phyloP scores from a whole-genome alignment of 2,329 filamentous ascomycete genomes.

The Cytospora schulzeri region DNA sequence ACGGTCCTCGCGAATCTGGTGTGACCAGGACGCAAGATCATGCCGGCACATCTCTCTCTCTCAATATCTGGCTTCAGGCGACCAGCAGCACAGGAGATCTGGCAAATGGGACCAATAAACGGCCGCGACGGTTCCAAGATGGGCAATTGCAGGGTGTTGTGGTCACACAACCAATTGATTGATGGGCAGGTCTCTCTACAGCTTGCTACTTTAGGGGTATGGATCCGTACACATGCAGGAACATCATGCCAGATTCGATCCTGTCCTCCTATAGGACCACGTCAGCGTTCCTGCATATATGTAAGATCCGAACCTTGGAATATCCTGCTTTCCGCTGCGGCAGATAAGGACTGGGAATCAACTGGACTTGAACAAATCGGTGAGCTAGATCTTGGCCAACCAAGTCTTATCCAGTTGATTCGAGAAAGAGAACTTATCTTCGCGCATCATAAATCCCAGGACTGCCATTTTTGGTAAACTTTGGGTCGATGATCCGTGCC shows the following conservation, averaged over 20 bases:
- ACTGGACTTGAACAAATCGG: too few relatives aligned
- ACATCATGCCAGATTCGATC: neutral
- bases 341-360: constrained; percentile 45
- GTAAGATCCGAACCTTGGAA: constrained; percentile 42
- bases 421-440: constrained; percentile 37
- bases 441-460: constrained; percentile 38
- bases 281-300: constrained; percentile 43
- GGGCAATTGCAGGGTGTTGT: neutral
- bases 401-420: constrained; percentile 33
- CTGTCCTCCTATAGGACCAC: constrained; percentile 37
- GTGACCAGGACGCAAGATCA: constrained; percentile 16
- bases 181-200: neutral
- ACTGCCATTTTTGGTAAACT: neutral
- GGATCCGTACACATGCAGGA: neutral
- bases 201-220: constrained; percentile 8
- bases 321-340: constrained; percentile 43
- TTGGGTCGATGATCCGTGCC: neutral
- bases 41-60: constrained; percentile 6
- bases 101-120: neutral
- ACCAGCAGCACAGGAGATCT: neutral
- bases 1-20: constrained; percentile 28
- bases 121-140: neutral
- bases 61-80: neutral
- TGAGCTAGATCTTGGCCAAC: constrained; percentile 34
- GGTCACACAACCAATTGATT: constrained; percentile 8